phyloP scores from a whole-genome alignment of 176 grass and related monocot species.

The Pontederia crassipes region DNA sequence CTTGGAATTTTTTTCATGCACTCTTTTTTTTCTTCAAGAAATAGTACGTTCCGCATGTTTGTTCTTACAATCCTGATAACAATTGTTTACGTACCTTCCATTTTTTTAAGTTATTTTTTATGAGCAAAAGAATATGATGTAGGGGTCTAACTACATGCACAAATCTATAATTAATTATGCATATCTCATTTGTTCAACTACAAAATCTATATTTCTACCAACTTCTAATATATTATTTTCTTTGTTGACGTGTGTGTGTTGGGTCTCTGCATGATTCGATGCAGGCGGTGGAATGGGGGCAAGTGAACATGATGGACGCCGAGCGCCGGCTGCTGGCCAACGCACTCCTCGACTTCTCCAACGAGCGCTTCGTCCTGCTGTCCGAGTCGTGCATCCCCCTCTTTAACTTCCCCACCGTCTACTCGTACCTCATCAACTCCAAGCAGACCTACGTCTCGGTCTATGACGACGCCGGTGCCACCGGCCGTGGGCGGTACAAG shows the following conservation, averaged over 20 bases:
- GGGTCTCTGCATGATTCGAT: not conserved
- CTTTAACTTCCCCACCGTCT: slow-evolving; percentile 32
- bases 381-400: slow-evolving; percentile 39
- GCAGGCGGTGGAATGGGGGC: slow-evolving; percentile 31
- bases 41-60: too few species aligned
- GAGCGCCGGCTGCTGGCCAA: slow-evolving; percentile 31
- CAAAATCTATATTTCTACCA: too few species aligned
- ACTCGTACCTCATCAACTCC: slow-evolving; percentile 31
- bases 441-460: slow-evolving; percentile 5
- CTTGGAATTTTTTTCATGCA: not conserved
- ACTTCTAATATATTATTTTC: too few species aligned
- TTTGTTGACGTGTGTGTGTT: not conserved
- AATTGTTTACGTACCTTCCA: too few species aligned
- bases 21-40: too few species aligned
- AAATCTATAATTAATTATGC: too few species aligned
- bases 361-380: slow-evolving; percentile 29
- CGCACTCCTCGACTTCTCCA: slow-evolving; percentile 28
- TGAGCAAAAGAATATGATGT: not conserved
- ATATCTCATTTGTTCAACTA: too few species aligned
- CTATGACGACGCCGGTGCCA: slow-evolving; percentile 10
- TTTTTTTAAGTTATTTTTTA: too few species aligned
- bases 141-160: not conserved
- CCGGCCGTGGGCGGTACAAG: slow-evolving; percentile 26
- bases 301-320: slow-evolving; percentile 21
- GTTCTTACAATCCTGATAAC: too few species aligned